Base-by-base conservation (phyloP, 1,139 yeast genomes). In the Lodderomyces parapsilosis region DNA sequence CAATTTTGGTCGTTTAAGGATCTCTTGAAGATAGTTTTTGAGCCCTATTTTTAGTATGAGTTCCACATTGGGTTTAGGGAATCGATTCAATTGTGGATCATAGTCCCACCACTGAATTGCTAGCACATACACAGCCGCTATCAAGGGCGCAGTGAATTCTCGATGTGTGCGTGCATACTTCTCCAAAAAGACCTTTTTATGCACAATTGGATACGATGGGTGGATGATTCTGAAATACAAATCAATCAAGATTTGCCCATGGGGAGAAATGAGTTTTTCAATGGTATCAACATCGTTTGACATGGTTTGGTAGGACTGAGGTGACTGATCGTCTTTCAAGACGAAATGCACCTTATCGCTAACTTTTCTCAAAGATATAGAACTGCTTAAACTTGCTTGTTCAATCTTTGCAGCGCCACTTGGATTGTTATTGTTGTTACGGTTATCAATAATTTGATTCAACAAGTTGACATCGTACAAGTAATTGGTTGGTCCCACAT, bases 91-190 rank as follows among this genome's bases (percentile, higher is more conserved):
- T 44, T 75, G 80, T 2, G 90, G 86, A 54, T 85, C 93, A 53
- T 82, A 82, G 52, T 85, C 90, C 93, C 93, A 85, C 88, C 91
- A 85, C 59, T 84, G 89, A 33, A 83, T 75, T 0, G 93, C 89
- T 43, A 86, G 63, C 2, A 83, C 81, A 55, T 86, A 86, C 1
- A 86, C 89, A 0, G 90, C 83, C 1, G 93, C 91, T 37, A 86
- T 63, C 40, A 86, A 62, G 0, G 93, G 90, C 0, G 93, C 90
- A 44, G 88, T 81, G 52, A 86, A 78, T 57, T 86, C 94, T 43
- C 89, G 69, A 57, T 84, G 89, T 1, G 93, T 84, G 45, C 93
- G 65, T 0, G 87, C 71, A 56, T 86, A 86, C 58, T 86, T 86
- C 53, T 86, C 93, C 49, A 86, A 60, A 51, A 86, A 86, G 14